A percentile compares a stretch with the other conserved stretches of the same genome.
phyloP scores from a whole-genome alignment of 116 monocot genomes.

The Iris pallida region DNA sequence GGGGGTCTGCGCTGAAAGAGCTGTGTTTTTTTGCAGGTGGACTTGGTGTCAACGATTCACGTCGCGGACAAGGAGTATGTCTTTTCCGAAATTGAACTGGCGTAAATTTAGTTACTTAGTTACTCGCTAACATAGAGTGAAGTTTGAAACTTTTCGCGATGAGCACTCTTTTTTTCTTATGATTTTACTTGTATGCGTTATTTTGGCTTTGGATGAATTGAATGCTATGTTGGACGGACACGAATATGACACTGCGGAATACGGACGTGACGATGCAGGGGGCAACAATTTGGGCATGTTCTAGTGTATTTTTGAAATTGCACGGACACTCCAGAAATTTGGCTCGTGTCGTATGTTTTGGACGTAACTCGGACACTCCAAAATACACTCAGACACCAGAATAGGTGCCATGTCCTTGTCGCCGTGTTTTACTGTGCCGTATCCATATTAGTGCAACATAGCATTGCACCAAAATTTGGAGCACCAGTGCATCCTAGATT shows the following conservation, averaged over 20 bases:
- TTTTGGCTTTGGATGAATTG: too few relatives aligned
- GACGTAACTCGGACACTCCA: too few relatives aligned
- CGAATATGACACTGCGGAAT: background rate
- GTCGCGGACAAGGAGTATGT: conserved; percentile 76
- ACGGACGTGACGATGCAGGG: background rate
- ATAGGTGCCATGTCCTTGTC: too few relatives aligned
- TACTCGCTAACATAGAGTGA: too few relatives aligned
- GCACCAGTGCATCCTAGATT: too few relatives aligned
- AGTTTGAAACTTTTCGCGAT: too few relatives aligned
- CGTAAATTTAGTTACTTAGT: background rate
- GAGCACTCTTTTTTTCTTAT: too few relatives aligned
- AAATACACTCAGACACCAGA: too few relatives aligned
- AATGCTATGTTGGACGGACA: background rate
- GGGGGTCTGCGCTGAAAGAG: background rate
- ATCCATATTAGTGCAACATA: too few relatives aligned
- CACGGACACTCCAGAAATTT: background rate
- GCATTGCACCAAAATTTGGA: too few relatives aligned
- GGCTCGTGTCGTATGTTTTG: background rate
- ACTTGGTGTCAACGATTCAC: conserved; percentile 92
- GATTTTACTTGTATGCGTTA: too few relatives aligned
- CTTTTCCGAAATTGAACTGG: background rate
- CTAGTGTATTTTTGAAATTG: background rate
- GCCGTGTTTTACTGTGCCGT: too few relatives aligned
- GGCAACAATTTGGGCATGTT: background rate
- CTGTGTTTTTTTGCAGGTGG: conserved; percentile 49